A percentile compares a stretch with the other conserved stretches of the same genome.
phyloP scores from a whole-genome alignment of 768 basidiomycete species.

The Russula foetens region DNA sequence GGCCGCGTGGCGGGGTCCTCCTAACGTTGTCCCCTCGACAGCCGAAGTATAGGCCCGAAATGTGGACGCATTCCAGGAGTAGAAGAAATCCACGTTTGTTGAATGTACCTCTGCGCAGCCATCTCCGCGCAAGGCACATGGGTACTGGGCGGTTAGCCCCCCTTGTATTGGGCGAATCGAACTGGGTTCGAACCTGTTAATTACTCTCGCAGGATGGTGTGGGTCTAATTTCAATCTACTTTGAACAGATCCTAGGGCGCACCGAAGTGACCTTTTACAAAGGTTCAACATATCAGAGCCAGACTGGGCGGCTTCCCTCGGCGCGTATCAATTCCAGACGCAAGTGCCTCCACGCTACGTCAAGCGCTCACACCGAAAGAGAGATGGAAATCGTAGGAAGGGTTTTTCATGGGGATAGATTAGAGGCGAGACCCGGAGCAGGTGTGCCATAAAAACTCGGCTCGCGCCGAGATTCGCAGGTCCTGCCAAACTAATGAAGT shows the following conservation, averaged over 20 bases:
- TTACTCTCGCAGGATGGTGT: not conserved
- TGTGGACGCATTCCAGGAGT: not conserved
- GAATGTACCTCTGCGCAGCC: not conserved
- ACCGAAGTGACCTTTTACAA: constrained; percentile 1
- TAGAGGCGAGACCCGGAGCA: not conserved
- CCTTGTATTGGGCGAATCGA: not conserved
- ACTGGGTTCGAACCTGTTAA: constrained; percentile 10
- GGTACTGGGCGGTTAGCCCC: not conserved
- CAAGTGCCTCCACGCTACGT: not conserved
- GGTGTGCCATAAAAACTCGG: not conserved
- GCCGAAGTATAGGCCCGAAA: not conserved
- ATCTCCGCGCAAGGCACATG: not conserved
- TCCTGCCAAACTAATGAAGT: not conserved
- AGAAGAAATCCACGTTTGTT: not conserved
- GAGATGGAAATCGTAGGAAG: not conserved
- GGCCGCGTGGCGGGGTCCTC: constrained; percentile 30
- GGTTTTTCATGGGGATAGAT: constrained; percentile 6
- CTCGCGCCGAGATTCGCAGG: not conserved
- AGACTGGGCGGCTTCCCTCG: not conserved
- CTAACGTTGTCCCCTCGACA: not conserved
- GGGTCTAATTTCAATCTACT: constrained; percentile 3
- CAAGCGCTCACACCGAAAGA: not conserved
- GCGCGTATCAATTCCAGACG: not conserved
- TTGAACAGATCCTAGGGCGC: constrained; percentile 1
- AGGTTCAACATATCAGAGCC: not conserved